Evolutionary conservation across 2,329 filamentous ascomycete species (phyloP), one percentile per base, ranked within the genome.

Genomic region (Graphilbum sp.): DNA sequence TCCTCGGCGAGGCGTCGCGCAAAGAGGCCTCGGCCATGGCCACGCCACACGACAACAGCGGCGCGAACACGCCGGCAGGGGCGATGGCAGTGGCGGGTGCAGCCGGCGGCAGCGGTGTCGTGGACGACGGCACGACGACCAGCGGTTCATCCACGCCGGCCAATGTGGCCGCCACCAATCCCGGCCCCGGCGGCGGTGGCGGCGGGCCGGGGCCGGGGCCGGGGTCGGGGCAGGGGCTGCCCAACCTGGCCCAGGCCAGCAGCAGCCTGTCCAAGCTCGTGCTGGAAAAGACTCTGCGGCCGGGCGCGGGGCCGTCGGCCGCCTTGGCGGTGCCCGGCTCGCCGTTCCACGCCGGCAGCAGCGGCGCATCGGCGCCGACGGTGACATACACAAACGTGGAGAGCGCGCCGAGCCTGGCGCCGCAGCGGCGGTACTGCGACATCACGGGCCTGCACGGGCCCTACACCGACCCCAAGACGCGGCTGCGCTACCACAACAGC

Each of bases 381-480:
- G 81, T 81, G 24, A 95, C 90, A 1, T 98, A 96, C 57, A 94
- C 85, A 7, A 96, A 95, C 54, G 92, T 98, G 45, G 90, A 59
- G 57, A 86, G 84, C 35, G 88, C 90, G 3, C 90, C 90, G 30
- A 90, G 82, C 41, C 64, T 96, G 50, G 79, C 79, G 36, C 80
- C 85, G 47, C 73, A 83, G 53, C 86, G 79, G 58, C 82, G 80
- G 51, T 98, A 96, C 59, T 98, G 90, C 63, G 92, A 98, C 57
- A 72, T 98, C 50, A 98, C 90, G 1, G 92, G 90, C 2, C 62
- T 98, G 46, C 75, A 84, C n/a, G 84, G 86, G 23, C 79, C 81
- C 6, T 98, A 98, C 55, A 75, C 83, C 24, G 90, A 98, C 54
- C 92, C 90, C 3, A 98, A 98, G 69, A 93, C 87, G 30, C 72